Percentiles rank a stretch among this genome's conserved stretches.
These are phyloP conservation scores for Pseudogymnoascus sp. DNA, from an alignment of 2,329 filamentous ascomycete genomes.

Conservation along the genomic window DNA sequence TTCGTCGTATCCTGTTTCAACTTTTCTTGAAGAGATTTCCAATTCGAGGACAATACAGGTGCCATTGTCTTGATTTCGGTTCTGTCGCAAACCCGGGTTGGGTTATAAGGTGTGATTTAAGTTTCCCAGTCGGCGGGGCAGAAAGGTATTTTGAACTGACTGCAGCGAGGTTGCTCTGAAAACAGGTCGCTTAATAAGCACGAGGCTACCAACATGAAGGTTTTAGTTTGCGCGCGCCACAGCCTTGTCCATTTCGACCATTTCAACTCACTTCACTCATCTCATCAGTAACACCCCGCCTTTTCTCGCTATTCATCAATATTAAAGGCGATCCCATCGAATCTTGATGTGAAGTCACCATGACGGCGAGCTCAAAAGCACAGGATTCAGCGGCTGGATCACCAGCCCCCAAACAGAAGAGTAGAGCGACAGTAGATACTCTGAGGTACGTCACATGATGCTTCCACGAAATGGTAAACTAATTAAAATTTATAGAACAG, in stretches of 20 bases:
- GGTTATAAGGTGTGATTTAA: background rate
- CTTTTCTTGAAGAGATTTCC: constrained; percentile 68
- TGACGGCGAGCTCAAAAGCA: constrained; percentile 44
- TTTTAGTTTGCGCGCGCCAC: constrained; percentile 1
- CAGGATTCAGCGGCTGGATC: constrained; percentile 51
- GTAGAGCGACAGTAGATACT: constrained; percentile 77
- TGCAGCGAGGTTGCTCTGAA: background rate
- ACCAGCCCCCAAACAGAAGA: constrained; percentile 58
- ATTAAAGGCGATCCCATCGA: background rate
- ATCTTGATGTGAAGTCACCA: constrained; percentile 35
- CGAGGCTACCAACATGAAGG: background rate
- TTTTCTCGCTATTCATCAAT: background rate
- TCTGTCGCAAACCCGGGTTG: background rate
- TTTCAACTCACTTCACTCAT: constrained; percentile 1
- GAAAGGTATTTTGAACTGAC: constrained; percentile 1
- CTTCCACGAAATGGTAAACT: background rate
- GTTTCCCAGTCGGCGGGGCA: background rate
- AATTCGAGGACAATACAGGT: constrained; percentile 56
- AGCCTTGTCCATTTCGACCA: constrained; percentile 1
- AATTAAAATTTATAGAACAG: constrained; percentile 21
- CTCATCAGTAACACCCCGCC: background rate
- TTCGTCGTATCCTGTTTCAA: constrained; percentile 37
- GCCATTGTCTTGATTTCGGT: constrained; percentile 22
- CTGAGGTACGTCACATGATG: constrained; percentile 53
- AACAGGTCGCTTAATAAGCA: background rate